Evolutionary conservation across 2,329 filamentous ascomycete species (phyloP).

Genomic region (Trichophyton equinum): DNA sequence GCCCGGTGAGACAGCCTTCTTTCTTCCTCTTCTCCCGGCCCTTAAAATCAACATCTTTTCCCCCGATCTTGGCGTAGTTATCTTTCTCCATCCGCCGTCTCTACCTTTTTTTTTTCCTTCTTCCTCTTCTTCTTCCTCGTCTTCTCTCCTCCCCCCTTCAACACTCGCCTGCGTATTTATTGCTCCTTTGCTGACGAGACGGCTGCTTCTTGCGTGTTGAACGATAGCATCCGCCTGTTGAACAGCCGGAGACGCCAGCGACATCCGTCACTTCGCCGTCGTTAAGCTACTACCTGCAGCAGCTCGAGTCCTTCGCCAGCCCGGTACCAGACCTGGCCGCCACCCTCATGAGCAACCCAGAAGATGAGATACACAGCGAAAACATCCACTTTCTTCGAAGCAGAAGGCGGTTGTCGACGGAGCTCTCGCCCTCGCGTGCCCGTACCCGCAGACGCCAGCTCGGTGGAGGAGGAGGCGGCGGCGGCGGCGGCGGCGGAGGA

Average conservation of each 20-base stretch:
- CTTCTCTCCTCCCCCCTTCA: not conserved
- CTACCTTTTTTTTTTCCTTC: too few relatives aligned
- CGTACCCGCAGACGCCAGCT: slow-evolving; percentile 3
- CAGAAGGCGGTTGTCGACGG: slow-evolving; percentile 17
- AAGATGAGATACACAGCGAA: slow-evolving; percentile 36
- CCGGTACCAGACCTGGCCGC: slow-evolving; percentile 40
- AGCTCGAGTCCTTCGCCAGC: slow-evolving; percentile 36
- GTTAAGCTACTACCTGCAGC: slow-evolving; percentile 34
- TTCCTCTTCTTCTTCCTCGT: not conserved
- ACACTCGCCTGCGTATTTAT: not conserved
- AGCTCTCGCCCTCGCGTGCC: not conserved
- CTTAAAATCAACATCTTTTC: too few relatives aligned
- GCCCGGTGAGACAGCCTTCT: not conserved
- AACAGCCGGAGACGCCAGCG: slow-evolving; percentile 5
- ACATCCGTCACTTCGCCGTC: slow-evolving; percentile 15
- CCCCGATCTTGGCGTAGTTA: too few relatives aligned
- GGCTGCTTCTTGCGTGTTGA: not conserved
- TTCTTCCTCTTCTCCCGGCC: too few relatives aligned
- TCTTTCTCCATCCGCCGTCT: too few relatives aligned
- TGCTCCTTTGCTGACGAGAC: not conserved
- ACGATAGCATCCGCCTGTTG: not conserved
- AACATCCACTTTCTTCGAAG: slow-evolving; percentile 42
- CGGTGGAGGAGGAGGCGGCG: not conserved
- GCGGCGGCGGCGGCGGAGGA: not conserved
- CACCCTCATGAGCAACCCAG: slow-evolving; percentile 36